Evolutionary conservation across 257 asterid genomes (phyloP), one percentile per base, ranked within the genome.

Genomic region (Paulownia fortunei): DNA sequence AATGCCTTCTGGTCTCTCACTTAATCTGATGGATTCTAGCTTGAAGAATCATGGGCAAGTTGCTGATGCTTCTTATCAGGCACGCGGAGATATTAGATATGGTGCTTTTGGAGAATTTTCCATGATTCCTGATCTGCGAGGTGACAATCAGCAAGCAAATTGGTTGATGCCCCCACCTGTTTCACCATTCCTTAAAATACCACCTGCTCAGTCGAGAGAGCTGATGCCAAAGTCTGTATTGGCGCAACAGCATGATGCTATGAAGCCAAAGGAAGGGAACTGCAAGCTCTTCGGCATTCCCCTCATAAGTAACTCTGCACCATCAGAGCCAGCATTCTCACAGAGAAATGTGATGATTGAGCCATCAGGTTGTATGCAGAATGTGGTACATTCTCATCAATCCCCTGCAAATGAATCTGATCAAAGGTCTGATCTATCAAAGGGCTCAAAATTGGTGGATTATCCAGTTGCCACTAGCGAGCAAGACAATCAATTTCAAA

Each of bases 241-340:
- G 70, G 76, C 73, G 10, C 89, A 84, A 42, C 89, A 80, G 32
- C 82, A 78, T 2, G 90, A 89, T 69, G 75, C 83, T 10, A 65
- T 74, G 59, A 92, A 85, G 74, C 89, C 92, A 6, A 90, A 85
- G 81, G 97, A 89, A 39, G 91, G 89, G 76, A 87, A 84, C 77
- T 93, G 92, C 88, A 96, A 90, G 87, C 88, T 96, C 75, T 96
- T 96, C 63, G 99, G 99, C 49, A 78, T 89, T 72, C 90, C 97
- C 54, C 97, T 95, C 64, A 54, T 49, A 70, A 86, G 87, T 77
- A 87, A 80, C 44, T 51, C 92, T 76, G 70, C 51, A 21, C 74
- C 84, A 30, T 37, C 55, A 51, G 95, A 92, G 73, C 81, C 89
- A 41, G 76, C 82, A 61, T 27, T 63, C 61, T 62, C 87, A 12